phyloP scores from a whole-genome alignment of 805 yeast genomes.

The Yarrowia sp. region DNA sequence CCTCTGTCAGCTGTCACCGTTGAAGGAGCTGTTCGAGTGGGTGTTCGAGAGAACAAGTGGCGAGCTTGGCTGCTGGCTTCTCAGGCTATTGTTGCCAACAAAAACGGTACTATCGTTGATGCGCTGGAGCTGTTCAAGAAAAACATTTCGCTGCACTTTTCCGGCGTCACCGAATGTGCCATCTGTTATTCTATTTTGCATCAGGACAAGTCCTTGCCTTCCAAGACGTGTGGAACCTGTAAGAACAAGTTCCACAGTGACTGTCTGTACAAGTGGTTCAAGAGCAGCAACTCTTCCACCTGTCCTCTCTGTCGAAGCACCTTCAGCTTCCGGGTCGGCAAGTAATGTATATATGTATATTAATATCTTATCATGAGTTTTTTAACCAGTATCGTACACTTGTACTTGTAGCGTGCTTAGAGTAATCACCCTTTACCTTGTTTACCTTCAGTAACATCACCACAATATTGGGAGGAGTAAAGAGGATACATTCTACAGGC shows the following conservation, averaged over 20 bases:
- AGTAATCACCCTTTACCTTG: too few relatives aligned
- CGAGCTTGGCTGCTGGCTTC: slow-evolving; percentile 94
- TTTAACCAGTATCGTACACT: too few relatives aligned
- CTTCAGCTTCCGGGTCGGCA: slow-evolving; percentile 50
- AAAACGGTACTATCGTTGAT: slow-evolving; percentile 60
- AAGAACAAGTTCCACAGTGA: slow-evolving; percentile 94
- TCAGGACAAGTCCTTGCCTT: slow-evolving; percentile 88
- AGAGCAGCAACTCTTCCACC: slow-evolving; percentile 87
- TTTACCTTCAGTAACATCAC: background rate
- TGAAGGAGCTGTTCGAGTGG: slow-evolving; percentile 78
- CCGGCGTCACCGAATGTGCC: slow-evolving; percentile 96
- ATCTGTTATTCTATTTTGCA: slow-evolving; percentile 93
- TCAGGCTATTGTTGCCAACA: slow-evolving; percentile 76
- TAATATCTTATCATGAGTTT: background rate
- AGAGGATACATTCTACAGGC: slow-evolving; percentile 4
- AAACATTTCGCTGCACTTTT: slow-evolving; percentile 83
- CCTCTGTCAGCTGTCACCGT: slow-evolving; percentile 81
- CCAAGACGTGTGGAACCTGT: slow-evolving; percentile 88
- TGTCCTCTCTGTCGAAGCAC: slow-evolving; percentile 92
- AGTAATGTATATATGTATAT: slow-evolving; percentile 31
- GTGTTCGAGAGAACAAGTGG: slow-evolving; percentile 92
- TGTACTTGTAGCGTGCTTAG: background rate
- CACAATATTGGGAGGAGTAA: slow-evolving; percentile 13
- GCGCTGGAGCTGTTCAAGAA: slow-evolving; percentile 72
- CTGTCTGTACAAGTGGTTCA: slow-evolving; percentile 96